These are phyloP conservation scores for Colletotrichum sansevieriae DNA, from an alignment of 2,329 filamentous ascomycete species.

Conservation along the genomic window DNA sequence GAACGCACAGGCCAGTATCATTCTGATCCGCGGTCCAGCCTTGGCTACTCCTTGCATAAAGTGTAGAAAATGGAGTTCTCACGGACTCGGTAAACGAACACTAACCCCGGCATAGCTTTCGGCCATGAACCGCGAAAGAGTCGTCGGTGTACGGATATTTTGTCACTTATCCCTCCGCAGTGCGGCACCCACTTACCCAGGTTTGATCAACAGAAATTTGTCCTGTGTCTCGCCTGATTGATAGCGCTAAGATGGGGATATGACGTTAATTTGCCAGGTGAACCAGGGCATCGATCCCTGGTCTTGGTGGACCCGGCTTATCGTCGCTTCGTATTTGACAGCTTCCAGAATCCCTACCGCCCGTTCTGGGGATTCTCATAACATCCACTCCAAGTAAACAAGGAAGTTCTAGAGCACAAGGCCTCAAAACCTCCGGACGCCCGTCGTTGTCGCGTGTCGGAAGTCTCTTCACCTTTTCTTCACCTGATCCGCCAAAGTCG, in stretches of 20 bases:
- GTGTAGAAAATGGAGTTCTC: background rate
- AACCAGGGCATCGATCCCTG: slow-evolving; percentile 26
- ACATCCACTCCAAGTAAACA: slow-evolving; percentile 6
- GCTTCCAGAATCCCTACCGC: slow-evolving; percentile 11
- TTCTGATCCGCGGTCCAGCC: background rate
- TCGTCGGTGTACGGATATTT: slow-evolving; percentile 2
- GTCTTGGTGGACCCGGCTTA: slow-evolving; percentile 25
- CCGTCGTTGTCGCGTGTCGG: background rate
- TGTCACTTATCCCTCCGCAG: slow-evolving; percentile 7
- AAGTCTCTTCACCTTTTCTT: background rate
- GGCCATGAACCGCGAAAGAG: background rate
- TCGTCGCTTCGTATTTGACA: slow-evolving; percentile 36
- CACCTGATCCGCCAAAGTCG: background rate
- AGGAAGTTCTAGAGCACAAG: background rate
- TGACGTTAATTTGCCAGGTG: slow-evolving; percentile 29
- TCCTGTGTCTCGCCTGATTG: slow-evolving; percentile 9
- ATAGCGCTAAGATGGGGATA: slow-evolving; percentile 26
- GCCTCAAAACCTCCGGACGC: background rate
- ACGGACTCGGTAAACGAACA: slow-evolving; percentile 3
- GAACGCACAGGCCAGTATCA: background rate
- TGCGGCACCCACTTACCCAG: background rate
- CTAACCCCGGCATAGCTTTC: background rate
- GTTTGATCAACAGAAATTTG: slow-evolving; percentile 17
- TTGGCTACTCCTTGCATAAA: slow-evolving; percentile 19
- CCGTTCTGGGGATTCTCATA: slow-evolving; percentile 5